Percentiles rank a stretch among this genome's conserved stretches.
These are phyloP conservation scores for Aspergillus nanangensis DNA, from an alignment of 495 filamentous ascomycete genomes.

Conservation along the genomic window DNA sequence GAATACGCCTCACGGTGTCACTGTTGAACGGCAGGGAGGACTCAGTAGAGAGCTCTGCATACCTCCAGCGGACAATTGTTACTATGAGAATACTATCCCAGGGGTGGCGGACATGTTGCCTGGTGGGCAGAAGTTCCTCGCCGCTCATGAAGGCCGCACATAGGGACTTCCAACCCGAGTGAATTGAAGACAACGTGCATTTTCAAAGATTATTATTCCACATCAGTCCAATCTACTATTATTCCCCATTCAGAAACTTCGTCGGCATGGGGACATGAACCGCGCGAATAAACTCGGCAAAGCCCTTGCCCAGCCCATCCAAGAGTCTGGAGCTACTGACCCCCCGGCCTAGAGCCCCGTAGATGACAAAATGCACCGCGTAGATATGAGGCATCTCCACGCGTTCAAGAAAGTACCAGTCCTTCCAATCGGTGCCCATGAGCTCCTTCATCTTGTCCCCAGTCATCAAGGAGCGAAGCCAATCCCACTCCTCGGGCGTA, in stretches of 20 bases:
- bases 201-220: no score
- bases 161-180: no score
- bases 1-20: background rate
- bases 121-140: background rate
- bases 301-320: slow-evolving; percentile 25
- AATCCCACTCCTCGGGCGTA: slow-evolving; percentile 15
- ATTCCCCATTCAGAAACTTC: slow-evolving; percentile 11
- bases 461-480: slow-evolving; percentile 24
- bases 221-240: no score
- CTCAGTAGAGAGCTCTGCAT: background rate
- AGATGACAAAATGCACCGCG: slow-evolving; percentile 24
- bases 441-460: slow-evolving; percentile 13
- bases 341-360: slow-evolving; percentile 19
- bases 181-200: no score
- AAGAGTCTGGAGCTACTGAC: slow-evolving; percentile 20
- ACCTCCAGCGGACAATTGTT: background rate
- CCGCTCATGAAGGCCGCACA: background rate
- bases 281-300: slow-evolving; percentile 24
- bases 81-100: background rate
- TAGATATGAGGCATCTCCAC: slow-evolving; percentile 12
- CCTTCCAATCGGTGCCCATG: slow-evolving; percentile 22
- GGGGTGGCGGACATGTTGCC: background rate
- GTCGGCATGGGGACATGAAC: slow-evolving; percentile 17
- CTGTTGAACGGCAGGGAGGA: background rate
- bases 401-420: slow-evolving; percentile 16